Evolutionary conservation across 106 monocot species (phyloP).

Genomic region (Posidonia australis): DNA sequence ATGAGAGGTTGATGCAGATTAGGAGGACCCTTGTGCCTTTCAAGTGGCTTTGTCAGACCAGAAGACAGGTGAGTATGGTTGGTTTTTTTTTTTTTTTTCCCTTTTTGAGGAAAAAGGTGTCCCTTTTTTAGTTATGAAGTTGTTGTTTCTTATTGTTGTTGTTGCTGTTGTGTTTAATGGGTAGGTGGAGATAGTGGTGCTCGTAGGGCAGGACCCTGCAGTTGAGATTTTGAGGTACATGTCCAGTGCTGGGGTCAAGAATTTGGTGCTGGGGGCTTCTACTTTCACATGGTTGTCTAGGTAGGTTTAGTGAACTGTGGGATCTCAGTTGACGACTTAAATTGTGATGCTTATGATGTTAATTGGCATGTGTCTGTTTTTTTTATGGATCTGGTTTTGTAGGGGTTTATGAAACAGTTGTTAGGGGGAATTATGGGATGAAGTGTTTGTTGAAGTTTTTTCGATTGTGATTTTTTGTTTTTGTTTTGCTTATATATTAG

Average conservation of each 20-base stretch:
- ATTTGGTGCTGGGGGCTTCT: conserved; percentile 14
- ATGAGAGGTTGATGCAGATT: neutral
- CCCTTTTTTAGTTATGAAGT: too few relatives aligned
- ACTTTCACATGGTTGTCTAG: conserved; percentile 15
- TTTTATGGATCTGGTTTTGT: too few relatives aligned
- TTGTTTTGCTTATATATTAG: too few relatives aligned
- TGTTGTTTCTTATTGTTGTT: conserved; percentile 1
- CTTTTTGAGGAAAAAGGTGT: neutral
- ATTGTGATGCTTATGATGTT: too few relatives aligned
- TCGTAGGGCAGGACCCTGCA: conserved; percentile 8
- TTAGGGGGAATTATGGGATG: too few relatives aligned
- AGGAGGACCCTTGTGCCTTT: neutral
- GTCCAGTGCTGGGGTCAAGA: conserved; percentile 2
- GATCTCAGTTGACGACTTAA: too few relatives aligned
- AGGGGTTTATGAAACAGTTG: too few relatives aligned
- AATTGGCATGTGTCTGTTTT: too few relatives aligned
- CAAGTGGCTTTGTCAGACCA: conserved; percentile 2
- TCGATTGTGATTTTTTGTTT: too few relatives aligned
- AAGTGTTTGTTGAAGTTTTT: too few relatives aligned
- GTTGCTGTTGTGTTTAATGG: neutral
- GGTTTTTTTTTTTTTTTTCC: neutral
- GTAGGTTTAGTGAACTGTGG: neutral
- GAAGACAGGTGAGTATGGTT: conserved; percentile 3
- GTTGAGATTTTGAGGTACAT: conserved; percentile 7
- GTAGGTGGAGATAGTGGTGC: conserved; percentile 17